Conservation (phyloP, 257 asterid genomes). For the Jaltomata sinuosa region DNA sequence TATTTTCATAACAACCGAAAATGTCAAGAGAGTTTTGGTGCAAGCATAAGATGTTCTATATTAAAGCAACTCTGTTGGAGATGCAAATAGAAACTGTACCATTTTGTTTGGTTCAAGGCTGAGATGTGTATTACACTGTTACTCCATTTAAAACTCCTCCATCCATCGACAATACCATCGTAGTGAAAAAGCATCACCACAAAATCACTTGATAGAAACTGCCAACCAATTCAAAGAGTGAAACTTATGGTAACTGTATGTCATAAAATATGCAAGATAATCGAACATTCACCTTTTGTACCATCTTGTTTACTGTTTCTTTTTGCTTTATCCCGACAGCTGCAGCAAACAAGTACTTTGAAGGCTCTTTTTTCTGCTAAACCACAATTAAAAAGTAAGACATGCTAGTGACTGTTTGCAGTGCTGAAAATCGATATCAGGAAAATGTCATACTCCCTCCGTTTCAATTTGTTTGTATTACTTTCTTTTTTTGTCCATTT, state of each 20-base stretch:
- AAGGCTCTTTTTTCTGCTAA: constrained; percentile 31
- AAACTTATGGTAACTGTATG: background rate
- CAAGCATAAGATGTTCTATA: background rate
- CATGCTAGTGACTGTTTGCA: background rate
- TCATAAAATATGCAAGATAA: background rate
- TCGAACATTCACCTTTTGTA: constrained; percentile 38
- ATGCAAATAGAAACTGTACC: constrained; percentile 27
- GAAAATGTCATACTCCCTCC: background rate
- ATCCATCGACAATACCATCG: constrained; percentile 65
- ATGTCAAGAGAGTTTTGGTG: background rate
- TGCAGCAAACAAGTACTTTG: constrained; percentile 47
- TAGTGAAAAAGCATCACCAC: constrained; percentile 88
- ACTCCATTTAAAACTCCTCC: constrained; percentile 68
- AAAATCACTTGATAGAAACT: constrained; percentile 61
- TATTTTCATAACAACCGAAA: background rate
- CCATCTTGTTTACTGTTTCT: constrained; percentile 48
- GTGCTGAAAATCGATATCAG: background rate
- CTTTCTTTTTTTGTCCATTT: background rate
- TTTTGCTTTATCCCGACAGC: constrained; percentile 81
- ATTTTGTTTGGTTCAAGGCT: constrained; percentile 75
- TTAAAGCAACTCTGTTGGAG: background rate
- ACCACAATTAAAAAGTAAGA: background rate
- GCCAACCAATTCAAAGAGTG: constrained; percentile 3
- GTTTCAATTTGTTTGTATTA: background rate
- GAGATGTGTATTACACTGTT: constrained; percentile 52